Conservation (phyloP, 352 stramenopile species). For the Globisporangium emineosum region DNA sequence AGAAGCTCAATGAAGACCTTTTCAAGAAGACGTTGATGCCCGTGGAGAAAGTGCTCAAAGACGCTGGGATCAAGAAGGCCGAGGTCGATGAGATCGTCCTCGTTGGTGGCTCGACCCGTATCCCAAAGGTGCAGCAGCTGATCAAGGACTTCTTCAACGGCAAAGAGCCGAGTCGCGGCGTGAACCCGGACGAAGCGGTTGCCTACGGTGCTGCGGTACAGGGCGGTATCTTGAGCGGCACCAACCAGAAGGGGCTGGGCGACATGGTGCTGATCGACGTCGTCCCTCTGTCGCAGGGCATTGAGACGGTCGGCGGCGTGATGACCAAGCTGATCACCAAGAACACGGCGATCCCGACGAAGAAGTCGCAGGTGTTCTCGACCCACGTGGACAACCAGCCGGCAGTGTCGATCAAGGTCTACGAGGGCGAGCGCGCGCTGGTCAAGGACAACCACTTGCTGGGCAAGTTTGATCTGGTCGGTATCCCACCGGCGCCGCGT, state of each 20-base stretch:
- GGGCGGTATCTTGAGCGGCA: conserved; percentile 33
- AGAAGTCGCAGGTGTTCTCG: conserved; percentile 63
- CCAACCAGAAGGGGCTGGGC: too few species aligned
- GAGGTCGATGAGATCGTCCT: conserved; percentile 98
- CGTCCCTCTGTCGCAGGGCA: conserved; percentile 55
- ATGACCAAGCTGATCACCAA: conserved; percentile 67
- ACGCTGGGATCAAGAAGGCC: conserved; percentile 88
- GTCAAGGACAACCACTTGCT: conserved; percentile 88
- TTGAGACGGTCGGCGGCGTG: conserved; percentile 67
- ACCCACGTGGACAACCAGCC: conserved; percentile 73
- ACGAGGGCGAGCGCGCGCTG: conserved; percentile 98
- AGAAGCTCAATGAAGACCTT: conserved; percentile 89
- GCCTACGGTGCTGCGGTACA: conserved; percentile 47
- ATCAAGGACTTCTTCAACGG: conserved; percentile 95
- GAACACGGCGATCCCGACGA: conserved; percentile 64
- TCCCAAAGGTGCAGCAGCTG: conserved; percentile 97
- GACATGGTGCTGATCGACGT: conserved; percentile 78
- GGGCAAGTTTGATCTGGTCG: conserved; percentile 63
- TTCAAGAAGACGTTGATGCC: conserved; percentile 90
- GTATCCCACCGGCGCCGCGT: conserved; percentile 58
- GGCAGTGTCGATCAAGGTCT: conserved; percentile 76
- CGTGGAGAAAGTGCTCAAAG: conserved; percentile 65
- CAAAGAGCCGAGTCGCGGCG: conserved; percentile 93
- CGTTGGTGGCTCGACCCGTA: conserved; percentile 98
- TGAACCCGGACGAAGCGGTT: conserved; percentile 91